Conservation (phyloP, 2,329 filamentous ascomycete species). For the Tolypocladium sp. region DNA sequence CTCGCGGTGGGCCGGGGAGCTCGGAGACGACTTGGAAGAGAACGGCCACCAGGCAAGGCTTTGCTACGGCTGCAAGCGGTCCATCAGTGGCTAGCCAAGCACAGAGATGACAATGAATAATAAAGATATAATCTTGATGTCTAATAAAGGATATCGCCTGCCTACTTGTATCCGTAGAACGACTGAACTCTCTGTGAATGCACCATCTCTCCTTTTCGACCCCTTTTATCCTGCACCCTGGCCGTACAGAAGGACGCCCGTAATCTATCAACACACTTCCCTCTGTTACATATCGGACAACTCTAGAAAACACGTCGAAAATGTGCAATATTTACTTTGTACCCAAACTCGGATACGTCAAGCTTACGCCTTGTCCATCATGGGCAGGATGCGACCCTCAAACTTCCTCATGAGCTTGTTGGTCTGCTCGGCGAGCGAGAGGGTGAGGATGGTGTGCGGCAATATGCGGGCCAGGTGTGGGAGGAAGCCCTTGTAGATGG, state of each 20-base stretch:
- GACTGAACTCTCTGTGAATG: not conserved
- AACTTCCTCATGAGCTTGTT: conserved; percentile 82
- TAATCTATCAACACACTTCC: not conserved
- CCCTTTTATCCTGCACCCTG: not conserved
- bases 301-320: not conserved
- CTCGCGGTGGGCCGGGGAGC: conserved; percentile 53
- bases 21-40: conserved; percentile 33
- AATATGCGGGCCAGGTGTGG: conserved; percentile 90
- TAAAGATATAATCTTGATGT: not conserved
- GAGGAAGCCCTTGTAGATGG: conserved; percentile 96
- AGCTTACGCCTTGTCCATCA: conserved; percentile 17
- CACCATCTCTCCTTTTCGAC: not conserved
- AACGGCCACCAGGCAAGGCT: conserved; percentile 28
- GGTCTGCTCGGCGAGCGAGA: conserved; percentile 92
- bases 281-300: not conserved
- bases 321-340: not conserved
- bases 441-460: conserved; percentile 88
- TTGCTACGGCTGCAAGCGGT: conserved; percentile 69
- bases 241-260: not conserved
- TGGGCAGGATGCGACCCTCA: conserved; percentile 50
- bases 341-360: not conserved
- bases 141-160: conserved; percentile 5
- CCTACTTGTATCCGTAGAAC: not conserved
- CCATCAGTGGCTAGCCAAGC: conserved; percentile 39
- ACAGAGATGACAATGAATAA: not conserved